Conservation (phyloP, 306 rosid genomes). For the Hylodesmum podocarpum region DNA sequence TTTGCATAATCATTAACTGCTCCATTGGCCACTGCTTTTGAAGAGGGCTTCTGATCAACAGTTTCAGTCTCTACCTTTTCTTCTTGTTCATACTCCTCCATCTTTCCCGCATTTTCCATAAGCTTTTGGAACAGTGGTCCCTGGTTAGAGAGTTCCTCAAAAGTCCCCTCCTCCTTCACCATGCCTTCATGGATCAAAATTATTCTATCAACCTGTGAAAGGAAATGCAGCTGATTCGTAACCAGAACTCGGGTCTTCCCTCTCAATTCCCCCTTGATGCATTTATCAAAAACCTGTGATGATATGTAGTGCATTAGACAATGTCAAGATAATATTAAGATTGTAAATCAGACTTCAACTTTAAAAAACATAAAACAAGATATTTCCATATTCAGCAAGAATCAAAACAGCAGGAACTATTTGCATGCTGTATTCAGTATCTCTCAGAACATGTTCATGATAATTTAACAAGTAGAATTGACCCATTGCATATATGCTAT, state of each 20-base stretch:
- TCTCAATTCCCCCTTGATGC: constrained; percentile 82
- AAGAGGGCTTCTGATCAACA: constrained; percentile 43
- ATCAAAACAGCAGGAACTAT: not conserved
- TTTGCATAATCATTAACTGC: constrained; percentile 35
- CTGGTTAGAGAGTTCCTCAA: constrained; percentile 73
- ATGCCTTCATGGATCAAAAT: constrained; percentile 70
- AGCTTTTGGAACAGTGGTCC: constrained; percentile 78
- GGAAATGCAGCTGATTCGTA: constrained; percentile 97
- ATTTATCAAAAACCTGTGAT: constrained; percentile 75
- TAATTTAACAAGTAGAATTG: constrained; percentile 15
- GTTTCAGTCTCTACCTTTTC: constrained; percentile 42
- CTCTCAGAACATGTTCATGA: not conserved
- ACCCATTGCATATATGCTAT: not conserved
- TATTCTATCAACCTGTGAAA: constrained; percentile 85
- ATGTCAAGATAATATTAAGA: constrained; percentile 22
- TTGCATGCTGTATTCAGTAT: not conserved
- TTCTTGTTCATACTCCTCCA: constrained; percentile 69
- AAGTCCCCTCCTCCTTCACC: constrained; percentile 85
- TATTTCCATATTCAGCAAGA: not conserved
- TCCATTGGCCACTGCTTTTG: constrained; percentile 45
- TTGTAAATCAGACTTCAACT: not conserved
- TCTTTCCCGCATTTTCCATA: constrained; percentile 91
- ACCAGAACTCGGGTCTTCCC: constrained; percentile 93
- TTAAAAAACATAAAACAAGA: not conserved
- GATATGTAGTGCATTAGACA: constrained; percentile 3